Base-by-base conservation (phyloP, 768 basidiomycete genomes). In the Omphalotus guepiniiformis region DNA sequence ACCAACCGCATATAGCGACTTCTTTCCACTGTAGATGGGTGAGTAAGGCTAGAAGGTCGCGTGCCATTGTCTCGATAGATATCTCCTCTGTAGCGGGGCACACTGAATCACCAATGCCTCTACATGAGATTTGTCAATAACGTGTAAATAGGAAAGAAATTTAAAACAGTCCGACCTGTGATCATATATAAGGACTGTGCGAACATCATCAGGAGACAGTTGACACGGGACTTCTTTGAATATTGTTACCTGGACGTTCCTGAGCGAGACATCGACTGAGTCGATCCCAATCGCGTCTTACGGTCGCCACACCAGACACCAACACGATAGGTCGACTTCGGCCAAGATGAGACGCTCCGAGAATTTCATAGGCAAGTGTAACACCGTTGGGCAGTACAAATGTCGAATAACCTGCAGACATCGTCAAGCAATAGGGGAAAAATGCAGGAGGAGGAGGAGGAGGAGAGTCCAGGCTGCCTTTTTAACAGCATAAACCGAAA, bases 171-270 rank as follows among this genome's bases (percentile, higher is more conserved):
- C 29, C 15, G 4, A 56, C 57, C 57, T 58, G 34, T 61, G 59
- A 32, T 62, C 61, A 49, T 56, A 63, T 19, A 61, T 39, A 34
- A 63, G 42, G 29, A 63, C 62, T 63, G 8, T n/a, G n/a, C n/a
- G 49, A 2, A 48, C 12, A 40, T 23, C 16, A 5, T 48, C 15
- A 41, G 29, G 25, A 36, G 27, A 19, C 19, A 35, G 15, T n/a
- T 19, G 35, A 28, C 26, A 26, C 35, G 32, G 7, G 4, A 39
- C 16, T 3, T 26, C 4, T 16, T 11, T 26, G 32, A 22, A 15
- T 25, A 16, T 6, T 22, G 15, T 29, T 51, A 63, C 61, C 60
- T 37, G 57, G 54, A 15, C 61, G 53, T 4, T 49, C 46, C 38
- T 44, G 37, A 15, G 56, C 55, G 38, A 61, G 51, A 9, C 37